Base-by-base conservation (phyloP, 2,329 filamentous ascomycete species). In the Monosporascus sp. region DNA sequence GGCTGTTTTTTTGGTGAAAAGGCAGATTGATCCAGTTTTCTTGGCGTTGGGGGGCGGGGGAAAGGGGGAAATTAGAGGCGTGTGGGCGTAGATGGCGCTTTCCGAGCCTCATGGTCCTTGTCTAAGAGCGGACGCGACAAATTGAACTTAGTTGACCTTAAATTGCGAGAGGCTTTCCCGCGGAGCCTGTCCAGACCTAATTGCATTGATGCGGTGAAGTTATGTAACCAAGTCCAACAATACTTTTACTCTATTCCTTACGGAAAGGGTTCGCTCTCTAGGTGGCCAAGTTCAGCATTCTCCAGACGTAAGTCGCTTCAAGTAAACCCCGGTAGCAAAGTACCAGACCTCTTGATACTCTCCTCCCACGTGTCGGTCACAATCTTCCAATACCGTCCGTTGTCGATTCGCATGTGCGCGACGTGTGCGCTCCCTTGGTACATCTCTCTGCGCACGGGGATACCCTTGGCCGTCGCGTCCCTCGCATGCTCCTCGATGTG, bases 381-480 rank as follows among this genome's bases (percentile, higher is more conserved):
- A 20, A 72, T 64, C 5, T 57, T 59, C 81, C 81, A 83, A 61
- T 84, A 84, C 52, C 79, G 68, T 46, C 68, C 64, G 26, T 67
- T 65, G 54, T 83, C 75, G 0, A 61, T 61, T 55, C 75, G 72
- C 53, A 73, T 71, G 54, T 81, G 78, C 19, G 77, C 72, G 24
- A 83, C 80, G 64, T 84, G 81, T 24, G 67, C 67, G 4, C 74
- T 79, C 37, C 71, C 69, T 27, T 67, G 64, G 50, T 83, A 83
- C 58, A 64, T 62, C 59, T 81, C 80, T 56, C 67, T 62, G 47
- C 70, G 65, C 2, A 81, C 73, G 3, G 52, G 51, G 40, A 76
- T 74, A 2, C 76, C 78, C 8, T 60, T 67, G 7, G 58, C 54
- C 31, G 50, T 59, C 0, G 80, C 78, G 44, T 73, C 67, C 3